phyloP scores from a whole-genome alignment of 352 stramenopile genomes.

The Thraustochytrium sp. region DNA sequence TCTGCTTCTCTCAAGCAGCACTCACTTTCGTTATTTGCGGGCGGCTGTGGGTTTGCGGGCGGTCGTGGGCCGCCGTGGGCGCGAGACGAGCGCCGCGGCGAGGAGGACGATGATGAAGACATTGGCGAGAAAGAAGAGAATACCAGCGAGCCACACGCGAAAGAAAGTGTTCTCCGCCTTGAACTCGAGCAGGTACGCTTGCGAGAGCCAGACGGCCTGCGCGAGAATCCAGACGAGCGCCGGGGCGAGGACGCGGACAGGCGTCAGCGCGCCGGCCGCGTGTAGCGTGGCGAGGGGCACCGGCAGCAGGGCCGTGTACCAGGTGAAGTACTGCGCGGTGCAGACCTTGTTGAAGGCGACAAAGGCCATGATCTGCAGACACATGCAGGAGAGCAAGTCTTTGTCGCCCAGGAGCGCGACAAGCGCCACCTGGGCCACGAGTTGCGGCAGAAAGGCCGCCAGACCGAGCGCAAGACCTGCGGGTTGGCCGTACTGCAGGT shows the following conservation, averaged over 20 bases:
- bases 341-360: slow-evolving; percentile 82
- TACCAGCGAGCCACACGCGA: slow-evolving; percentile 69
- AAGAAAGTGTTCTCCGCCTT: slow-evolving; percentile 78
- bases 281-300: slow-evolving; percentile 63
- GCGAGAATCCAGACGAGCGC: slow-evolving; percentile 47
- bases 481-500: slow-evolving; percentile 65
- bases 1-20: no score
- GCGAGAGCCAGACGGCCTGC: slow-evolving; percentile 69
- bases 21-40: no score
- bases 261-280: slow-evolving; percentile 54
- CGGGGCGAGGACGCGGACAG: slow-evolving; percentile 50
- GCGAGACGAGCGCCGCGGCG: background rate
- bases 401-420: slow-evolving; percentile 59
- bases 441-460: slow-evolving; percentile 70
- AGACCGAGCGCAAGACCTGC: slow-evolving; percentile 51
- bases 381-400: slow-evolving; percentile 81
- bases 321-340: slow-evolving; percentile 94
- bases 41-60: no score
- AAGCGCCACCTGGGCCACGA: slow-evolving; percentile 64
- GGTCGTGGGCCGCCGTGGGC: no score
- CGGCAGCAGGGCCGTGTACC: slow-evolving; percentile 88
- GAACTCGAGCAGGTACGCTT: slow-evolving; percentile 80
- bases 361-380: slow-evolving; percentile 96
- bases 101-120: slow-evolving; percentile 58
- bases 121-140: slow-evolving; percentile 81